A percentile compares a stretch with the other conserved stretches of the same genome.
Conservation (phyloP, 2,329 filamentous ascomycete genomes). For the Leptographium wingfieldii region DNA sequence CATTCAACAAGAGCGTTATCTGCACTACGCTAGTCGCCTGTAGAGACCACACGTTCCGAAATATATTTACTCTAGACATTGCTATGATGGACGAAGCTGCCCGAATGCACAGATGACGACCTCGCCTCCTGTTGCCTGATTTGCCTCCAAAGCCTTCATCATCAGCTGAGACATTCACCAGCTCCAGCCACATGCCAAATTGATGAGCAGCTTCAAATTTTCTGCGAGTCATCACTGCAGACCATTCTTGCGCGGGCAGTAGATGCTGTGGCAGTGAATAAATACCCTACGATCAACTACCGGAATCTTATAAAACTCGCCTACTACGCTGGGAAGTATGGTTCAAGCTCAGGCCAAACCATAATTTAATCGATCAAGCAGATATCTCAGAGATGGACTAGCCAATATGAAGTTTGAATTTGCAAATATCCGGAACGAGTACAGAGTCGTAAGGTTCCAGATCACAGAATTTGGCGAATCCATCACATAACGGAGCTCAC, state of each 20-base stretch:
- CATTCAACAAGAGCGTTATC: neutral
- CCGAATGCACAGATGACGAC: neutral
- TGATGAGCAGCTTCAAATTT: neutral
- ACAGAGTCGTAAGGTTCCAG: no score
- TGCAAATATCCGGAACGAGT: no score
- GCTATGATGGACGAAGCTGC: neutral
- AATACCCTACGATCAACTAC: neutral
- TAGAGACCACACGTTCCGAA: neutral
- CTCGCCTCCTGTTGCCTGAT: neutral
- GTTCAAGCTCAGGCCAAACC: no score
- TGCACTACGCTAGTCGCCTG: neutral
- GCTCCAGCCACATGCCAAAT: neutral
- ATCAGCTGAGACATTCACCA: neutral
- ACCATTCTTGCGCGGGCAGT: neutral
- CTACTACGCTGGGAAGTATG: no score
- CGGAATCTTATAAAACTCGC: neutral
- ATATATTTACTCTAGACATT: neutral
- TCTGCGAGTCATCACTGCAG: neutral
- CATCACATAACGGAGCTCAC: no score
- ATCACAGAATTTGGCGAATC: no score
- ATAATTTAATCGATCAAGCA: no score
- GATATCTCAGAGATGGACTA: no score
- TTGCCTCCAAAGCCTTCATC: neutral
- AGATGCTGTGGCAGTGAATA: neutral
- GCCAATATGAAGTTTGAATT: no score